Evolutionary conservation across 768 basidiomycete species (phyloP).

Genomic region (Amanita inopinata): DNA sequence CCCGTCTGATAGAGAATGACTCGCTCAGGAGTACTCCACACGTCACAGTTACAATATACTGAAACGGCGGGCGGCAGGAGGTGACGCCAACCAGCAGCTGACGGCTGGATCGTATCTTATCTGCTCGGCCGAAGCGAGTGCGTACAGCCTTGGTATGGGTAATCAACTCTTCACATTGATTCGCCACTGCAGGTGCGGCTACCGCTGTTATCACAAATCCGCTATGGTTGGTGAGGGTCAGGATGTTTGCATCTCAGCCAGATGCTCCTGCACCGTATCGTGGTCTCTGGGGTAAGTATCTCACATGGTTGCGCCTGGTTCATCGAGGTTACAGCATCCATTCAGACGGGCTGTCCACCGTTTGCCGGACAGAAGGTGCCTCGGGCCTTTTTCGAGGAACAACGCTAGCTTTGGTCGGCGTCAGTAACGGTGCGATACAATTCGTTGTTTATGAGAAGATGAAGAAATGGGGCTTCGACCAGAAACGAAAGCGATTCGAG

Average conservation of each 20-base stretch:
- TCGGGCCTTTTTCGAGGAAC: slow-evolving; percentile 84
- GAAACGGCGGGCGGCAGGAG: slow-evolving; percentile 68
- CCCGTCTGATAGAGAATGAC: background rate
- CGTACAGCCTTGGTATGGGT: slow-evolving; percentile 28
- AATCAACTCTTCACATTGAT: background rate
- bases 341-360: slow-evolving; percentile 57
- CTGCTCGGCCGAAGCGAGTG: slow-evolving; percentile 94
- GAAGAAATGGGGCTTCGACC: slow-evolving; percentile 82
- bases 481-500: slow-evolving; percentile 55
- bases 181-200: slow-evolving; percentile 56
- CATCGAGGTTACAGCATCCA: slow-evolving; percentile 1
- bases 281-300: slow-evolving; percentile 65
- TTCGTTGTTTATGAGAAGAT: slow-evolving; percentile 96
- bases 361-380: slow-evolving; percentile 66
- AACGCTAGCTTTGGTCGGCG: slow-evolving; percentile 79
- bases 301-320: slow-evolving; percentile 4
- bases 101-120: slow-evolving; percentile 75
- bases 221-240: slow-evolving; percentile 94
- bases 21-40: background rate
- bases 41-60: slow-evolving; percentile 79
- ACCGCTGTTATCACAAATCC: slow-evolving; percentile 96
- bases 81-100: slow-evolving; percentile 55
- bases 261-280: slow-evolving; percentile 68
- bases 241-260: slow-evolving; percentile 82
- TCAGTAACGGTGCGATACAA: slow-evolving; percentile 90